Evolutionary conservation across 2,329 filamentous ascomycete genomes (phyloP), one percentile per base, ranked within the genome.

Genomic region (Aschersonia sp.): DNA sequence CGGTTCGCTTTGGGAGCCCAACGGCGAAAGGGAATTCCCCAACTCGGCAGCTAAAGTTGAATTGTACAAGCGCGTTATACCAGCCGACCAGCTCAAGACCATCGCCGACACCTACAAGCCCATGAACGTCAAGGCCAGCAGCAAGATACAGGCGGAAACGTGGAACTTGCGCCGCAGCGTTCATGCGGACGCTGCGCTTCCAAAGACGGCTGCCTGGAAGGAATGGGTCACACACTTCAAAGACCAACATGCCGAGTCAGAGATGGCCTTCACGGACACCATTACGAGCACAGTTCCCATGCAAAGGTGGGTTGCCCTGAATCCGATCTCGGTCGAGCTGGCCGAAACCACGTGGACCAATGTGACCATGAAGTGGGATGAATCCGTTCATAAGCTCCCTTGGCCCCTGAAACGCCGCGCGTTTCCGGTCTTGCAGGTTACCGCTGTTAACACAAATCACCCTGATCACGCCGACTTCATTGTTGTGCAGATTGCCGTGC

Each of bases 361-460:
- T 43, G 72, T 77, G 55, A 65, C 64, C 32, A 61, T 80, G 20
- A 56, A 58, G 54, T 65, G 84, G 29, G 73, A 75, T 52, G 80
- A 86, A 65, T 84, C 84, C 71, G 73, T 73, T 48, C 84, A 88
- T 60, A 68, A 69, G 44, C 70, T 88, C 47, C 74, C 74, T 0
- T 65, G 69, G 3, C 70, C 77, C n/a, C 66, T 87, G 5, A 70
- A 72, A 50, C 74, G 80, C 52, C 77, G 84, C 45, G 73, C 77
- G 2, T 89, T 88, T 54, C 73, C 80, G 12, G 77, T 82, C 2
- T 60, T 88, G 45, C 77, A 85, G 58, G 65, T 84, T 48, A 77
- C 78, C 40, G 67, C 68, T 9, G 42, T 65, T 69, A 6, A 64
- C 61, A 1, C 56, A 50, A n/a, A 59, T 53, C n/a, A 55, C 51